Evolutionary conservation across 2,329 filamentous ascomycete species (phyloP).

Genomic region (Xylariaceae sp.): DNA sequence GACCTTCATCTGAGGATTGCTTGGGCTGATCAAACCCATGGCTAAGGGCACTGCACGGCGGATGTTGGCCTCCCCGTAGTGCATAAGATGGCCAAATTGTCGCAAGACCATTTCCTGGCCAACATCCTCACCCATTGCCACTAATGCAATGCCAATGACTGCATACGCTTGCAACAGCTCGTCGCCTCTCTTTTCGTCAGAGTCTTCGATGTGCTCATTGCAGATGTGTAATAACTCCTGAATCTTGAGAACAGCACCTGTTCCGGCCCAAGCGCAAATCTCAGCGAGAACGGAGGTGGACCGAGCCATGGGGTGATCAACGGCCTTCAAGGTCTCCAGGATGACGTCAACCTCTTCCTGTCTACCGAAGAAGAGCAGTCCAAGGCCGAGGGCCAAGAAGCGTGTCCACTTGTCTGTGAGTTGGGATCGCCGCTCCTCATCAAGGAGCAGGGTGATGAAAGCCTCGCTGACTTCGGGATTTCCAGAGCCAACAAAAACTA

Average conservation of each 20-base stretch:
- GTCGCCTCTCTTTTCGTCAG: conserved; percentile 91
- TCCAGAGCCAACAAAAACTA: conserved; percentile 90
- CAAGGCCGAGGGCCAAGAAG: conserved; percentile 91
- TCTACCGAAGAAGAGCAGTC: conserved; percentile 89
- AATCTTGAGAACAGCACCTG: conserved; percentile 92
- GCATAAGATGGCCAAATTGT: conserved; percentile 97
- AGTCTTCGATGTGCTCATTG: conserved; percentile 94
- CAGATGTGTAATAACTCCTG: conserved; percentile 97
- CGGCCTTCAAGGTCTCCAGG: conserved; percentile 90
- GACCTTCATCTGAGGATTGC: conserved; percentile 99
- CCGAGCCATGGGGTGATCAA: conserved; percentile 95
- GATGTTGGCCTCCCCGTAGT: conserved; percentile 97
- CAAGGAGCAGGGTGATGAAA: conserved; percentile 87
- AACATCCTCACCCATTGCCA: conserved; percentile 97
- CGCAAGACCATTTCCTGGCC: conserved; percentile 98
- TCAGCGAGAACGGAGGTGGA: conserved; percentile 92
- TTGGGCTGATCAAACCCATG: conserved; percentile 94
- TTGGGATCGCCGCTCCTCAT: conserved; percentile 85
- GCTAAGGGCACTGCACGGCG: conserved; percentile 92
- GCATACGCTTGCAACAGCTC: conserved; percentile 95
- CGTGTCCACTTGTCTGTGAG: conserved; percentile 98
- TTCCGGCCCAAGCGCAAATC: conserved; percentile 97
- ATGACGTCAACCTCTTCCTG: conserved; percentile 99
- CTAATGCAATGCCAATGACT: conserved; percentile 86
- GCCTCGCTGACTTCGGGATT: conserved; percentile 88